Evolutionary conservation across 176 grass and related monocot species (phyloP), one percentile per base, ranked within the genome.

Genomic region (Oryza meyeriana): DNA sequence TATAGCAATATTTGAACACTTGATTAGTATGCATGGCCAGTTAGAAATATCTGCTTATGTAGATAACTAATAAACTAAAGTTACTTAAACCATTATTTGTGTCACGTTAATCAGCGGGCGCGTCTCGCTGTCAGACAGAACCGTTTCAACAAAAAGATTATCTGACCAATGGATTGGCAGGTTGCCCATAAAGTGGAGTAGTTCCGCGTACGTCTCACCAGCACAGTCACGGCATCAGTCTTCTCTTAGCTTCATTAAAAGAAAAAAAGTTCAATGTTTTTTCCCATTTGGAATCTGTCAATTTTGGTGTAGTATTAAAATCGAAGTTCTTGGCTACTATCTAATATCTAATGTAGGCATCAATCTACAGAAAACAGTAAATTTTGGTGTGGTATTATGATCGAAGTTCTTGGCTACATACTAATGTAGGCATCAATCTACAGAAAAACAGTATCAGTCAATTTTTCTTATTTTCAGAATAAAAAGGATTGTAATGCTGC

Each of bases 161-260:
- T 81, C 63, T 6, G 42, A 10, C 63, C 63, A 77, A 41, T 66
- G 16, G 1, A 3, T 25, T 17, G n/a, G 28, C 34, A 62, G 44
- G 73, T 34, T 17, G 38, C 22, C 27, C 5, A 50, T 48, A 86
- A 69, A 81, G 85, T 59, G 75, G 18, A 42, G 3, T 42, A 29
- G 45, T 28, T 85, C 10, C 44, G 5, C 75, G 61, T 42, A 17
- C 22, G 48, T 36, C 40, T 86, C 59, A 36, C 14, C 38, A 36
- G 64, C 7, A 68, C 17, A 16, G 34, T 66, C 44, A 88, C 58
- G 58, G 26, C 27, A 72, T 72, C 33, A 66, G 22, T 68, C 12
- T 72, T 59, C 61, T 88, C 68, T 12, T 16, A 44, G 7, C 42
- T 83, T 66, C 59, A 73, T 25, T 44, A 41, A 14, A 39, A 66